These are phyloP conservation scores for Tagetes patula DNA, from an alignment of 129 eudicot species.

Conservation along the genomic window DNA sequence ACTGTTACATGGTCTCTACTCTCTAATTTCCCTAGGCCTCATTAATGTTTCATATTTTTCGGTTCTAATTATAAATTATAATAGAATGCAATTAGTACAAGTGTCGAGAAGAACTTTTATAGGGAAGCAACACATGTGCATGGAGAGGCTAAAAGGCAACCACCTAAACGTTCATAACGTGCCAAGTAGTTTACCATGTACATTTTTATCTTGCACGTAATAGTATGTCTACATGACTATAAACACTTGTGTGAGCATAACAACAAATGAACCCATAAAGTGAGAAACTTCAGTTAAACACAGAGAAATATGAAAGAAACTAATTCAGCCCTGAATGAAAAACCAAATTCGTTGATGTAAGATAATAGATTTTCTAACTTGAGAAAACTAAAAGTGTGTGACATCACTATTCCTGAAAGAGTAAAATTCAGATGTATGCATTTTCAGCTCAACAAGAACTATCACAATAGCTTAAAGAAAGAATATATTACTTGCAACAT, in stretches of 20 bases:
- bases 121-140: background rate
- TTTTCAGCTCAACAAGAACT: slow-evolving; percentile 16
- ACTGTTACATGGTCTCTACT: background rate
- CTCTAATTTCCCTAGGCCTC: background rate
- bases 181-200: slow-evolving; percentile 3
- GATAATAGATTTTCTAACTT: background rate
- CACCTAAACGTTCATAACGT: background rate
- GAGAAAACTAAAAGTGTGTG: background rate
- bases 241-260: background rate
- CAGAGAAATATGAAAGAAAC: slow-evolving; percentile 8
- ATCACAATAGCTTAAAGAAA: slow-evolving; percentile 4
- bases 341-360: background rate
- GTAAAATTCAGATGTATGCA: background rate
- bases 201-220: background rate
- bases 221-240: background rate
- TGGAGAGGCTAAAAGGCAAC: background rate
- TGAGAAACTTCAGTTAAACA: slow-evolving; percentile 7
- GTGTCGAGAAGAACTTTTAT: background rate
- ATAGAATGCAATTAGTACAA: background rate
- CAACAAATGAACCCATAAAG: background rate
- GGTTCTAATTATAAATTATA: background rate
- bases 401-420: slow-evolving; percentile 1
- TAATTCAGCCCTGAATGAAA: background rate
- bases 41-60: background rate
- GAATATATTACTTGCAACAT: slow-evolving; percentile 62